Evolutionary conservation across 257 asterid genomes (phyloP), one percentile per base, ranked within the genome.

Genomic region (Solanum stenotomum): DNA sequence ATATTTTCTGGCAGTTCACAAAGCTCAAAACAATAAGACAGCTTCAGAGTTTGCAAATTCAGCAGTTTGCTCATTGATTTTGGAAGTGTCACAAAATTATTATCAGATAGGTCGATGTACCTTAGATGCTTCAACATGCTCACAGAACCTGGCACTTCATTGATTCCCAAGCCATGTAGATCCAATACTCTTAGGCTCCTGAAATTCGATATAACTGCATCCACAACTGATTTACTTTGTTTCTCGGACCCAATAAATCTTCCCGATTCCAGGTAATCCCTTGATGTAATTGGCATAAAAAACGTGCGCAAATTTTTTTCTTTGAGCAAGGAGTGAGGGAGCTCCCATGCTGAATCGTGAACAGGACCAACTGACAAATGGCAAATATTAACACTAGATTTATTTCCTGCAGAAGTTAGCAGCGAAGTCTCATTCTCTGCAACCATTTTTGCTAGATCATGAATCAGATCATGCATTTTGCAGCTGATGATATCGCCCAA

Each of bases 391-490:
- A 49, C 91, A 67, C 79, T 29, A 35, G 37, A 7, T 7, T 42
- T 38, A 49, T 75, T 9, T 40, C 59, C 65, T 15, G 79, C 86
- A 56, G 71, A 70, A 34, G 74, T 70, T 6, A 77, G 68, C 20
- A 72, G 20, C 38, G 49, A 18, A 71, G 78, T 86, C 37, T 81
- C 88, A n/a, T 63, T 33, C 29, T 78, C 65, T 23, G 87, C 87
- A 31, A 87, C 75, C 8, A 83, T 88, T 86, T 89, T 74, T 86
- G 92, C 91, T 87, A 89, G 88, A 78, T 89, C 89, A 33, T 87
- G 89, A 68, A 87, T 59, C 11, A 87, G 89, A 74, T 87, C 90
- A 63, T 91, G 91, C 89, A 89, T 91, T 86, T 87, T 88, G 82
- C 89, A 90, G 29, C 81, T 63, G 23, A 42, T 56, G 22, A 86